These are phyloP conservation scores for Inonotus obliquus DNA, from an alignment of 1,284 basidiomycete genomes.

Conservation along the genomic window DNA sequence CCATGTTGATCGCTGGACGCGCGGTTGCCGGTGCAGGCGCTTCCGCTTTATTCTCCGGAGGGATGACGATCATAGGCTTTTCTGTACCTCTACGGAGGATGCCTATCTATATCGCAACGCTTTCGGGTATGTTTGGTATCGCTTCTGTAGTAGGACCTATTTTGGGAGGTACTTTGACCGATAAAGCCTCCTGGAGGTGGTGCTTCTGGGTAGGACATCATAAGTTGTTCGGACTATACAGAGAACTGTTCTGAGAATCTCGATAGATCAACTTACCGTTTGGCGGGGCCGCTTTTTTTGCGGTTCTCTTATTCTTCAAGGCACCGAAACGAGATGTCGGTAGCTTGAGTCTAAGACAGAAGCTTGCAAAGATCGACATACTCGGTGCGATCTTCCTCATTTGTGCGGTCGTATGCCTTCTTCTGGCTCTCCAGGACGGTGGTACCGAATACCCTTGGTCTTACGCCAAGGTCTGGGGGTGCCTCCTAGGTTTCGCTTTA, in stretches of 20 bases:
- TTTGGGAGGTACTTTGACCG: conserved; percentile 37
- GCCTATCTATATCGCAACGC: conserved; percentile 31
- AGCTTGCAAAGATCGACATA: conserved; percentile 33
- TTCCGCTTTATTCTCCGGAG: conserved; percentile 39
- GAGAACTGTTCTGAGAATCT: neutral
- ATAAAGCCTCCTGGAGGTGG: conserved; percentile 36
- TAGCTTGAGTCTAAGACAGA: conserved; percentile 21
- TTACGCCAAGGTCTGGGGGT: conserved; percentile 24
- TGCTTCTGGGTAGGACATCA: conserved; percentile 28
- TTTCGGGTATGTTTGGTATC: conserved; percentile 39
- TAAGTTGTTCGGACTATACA: neutral
- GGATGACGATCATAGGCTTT: conserved; percentile 34
- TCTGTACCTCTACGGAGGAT: conserved; percentile 32
- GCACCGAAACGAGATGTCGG: conserved; percentile 19
- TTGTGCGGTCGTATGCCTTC: conserved; percentile 32
- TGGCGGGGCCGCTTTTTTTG: conserved; percentile 30
- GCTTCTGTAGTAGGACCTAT: conserved; percentile 34
- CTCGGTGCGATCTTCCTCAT: conserved; percentile 35
- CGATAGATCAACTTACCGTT: conserved; percentile 39
- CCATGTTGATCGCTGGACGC: conserved; percentile 40
- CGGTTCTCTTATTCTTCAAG: conserved; percentile 33
- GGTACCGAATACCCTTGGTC: conserved; percentile 36
- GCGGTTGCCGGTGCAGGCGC: conserved; percentile 44
- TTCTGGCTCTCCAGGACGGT: conserved; percentile 39
- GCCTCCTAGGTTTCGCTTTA: conserved; percentile 35